Percentiles rank a stretch among this genome's conserved stretches.
These are phyloP conservation scores for Narthecium ossifragum DNA, from an alignment of 106 monocot genomes.

Conservation along the genomic window DNA sequence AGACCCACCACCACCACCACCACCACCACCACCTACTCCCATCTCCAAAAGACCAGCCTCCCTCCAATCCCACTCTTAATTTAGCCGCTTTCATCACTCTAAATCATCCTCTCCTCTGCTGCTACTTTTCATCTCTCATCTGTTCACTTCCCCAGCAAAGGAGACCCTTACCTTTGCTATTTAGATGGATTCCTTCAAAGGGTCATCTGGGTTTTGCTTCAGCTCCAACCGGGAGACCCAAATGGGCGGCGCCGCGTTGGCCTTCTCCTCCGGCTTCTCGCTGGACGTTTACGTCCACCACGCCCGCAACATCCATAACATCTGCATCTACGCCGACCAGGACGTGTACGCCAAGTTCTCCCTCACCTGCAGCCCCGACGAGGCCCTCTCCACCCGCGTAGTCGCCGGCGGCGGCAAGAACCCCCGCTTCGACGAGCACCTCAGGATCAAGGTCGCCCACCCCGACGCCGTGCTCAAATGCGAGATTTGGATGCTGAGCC, in stretches of 20 bases:
- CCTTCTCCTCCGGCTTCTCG: constrained; percentile 6
- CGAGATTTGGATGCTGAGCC: constrained; percentile 68
- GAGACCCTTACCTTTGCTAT: too few relatives aligned
- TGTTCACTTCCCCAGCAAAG: too few relatives aligned
- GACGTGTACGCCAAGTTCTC: constrained; percentile 76
- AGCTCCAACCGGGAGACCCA: too few relatives aligned
- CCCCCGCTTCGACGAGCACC: constrained; percentile 47
- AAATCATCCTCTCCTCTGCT: too few relatives aligned
- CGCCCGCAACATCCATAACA: constrained; percentile 60
- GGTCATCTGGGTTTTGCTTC: constrained; percentile 4
- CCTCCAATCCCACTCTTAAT: too few relatives aligned
- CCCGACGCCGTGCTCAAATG: constrained; percentile 47
- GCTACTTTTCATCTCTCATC: too few relatives aligned
- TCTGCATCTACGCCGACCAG: constrained; percentile 69
- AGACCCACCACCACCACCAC: too few relatives aligned
- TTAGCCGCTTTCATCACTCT: too few relatives aligned
- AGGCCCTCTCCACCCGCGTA: constrained; percentile 38
- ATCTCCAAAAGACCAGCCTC: too few relatives aligned
- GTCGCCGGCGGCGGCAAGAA: constrained; percentile 41
- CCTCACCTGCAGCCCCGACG: constrained; percentile 55
- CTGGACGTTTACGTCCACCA: constrained; percentile 51
- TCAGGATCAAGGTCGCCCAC: constrained; percentile 18
- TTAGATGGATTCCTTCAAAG: constrained; percentile 18
- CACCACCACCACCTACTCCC: too few relatives aligned
- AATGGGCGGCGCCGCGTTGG: too few relatives aligned